Conservation (phyloP, 1,284 basidiomycete species). For the Melanopsichium pennsylvanicum region DNA sequence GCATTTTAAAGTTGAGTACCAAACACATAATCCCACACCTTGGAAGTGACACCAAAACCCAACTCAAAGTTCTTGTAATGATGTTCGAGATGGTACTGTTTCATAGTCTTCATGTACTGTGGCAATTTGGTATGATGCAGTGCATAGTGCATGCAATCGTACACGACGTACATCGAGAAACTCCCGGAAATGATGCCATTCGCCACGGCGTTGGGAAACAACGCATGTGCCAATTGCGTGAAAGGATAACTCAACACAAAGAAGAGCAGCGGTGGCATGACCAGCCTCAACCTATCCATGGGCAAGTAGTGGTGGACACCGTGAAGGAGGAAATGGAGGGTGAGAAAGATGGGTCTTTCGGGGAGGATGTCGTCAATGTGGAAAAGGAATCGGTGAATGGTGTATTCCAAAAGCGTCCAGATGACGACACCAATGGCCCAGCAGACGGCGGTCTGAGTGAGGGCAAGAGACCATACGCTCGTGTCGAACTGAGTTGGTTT, state of each 20-base stretch:
- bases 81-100: conserved; percentile 97
- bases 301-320: conserved; percentile 98
- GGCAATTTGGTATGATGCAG: conserved; percentile 72
- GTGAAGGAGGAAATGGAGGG: conserved; percentile 90
- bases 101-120: conserved; percentile 86
- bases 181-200: conserved; percentile 93
- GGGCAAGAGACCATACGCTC: conserved; percentile 28
- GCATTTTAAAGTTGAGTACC: conserved; percentile 71
- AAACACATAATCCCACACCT: conserved; percentile 94
- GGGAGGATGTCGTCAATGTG: conserved; percentile 92
- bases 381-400: conserved; percentile 96
- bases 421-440: conserved; percentile 85
- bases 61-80: conserved; percentile 89
- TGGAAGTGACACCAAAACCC: conserved; percentile 94
- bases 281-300: conserved; percentile 84
- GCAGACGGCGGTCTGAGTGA: conserved; percentile 68
- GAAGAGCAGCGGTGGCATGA: conserved; percentile 96
- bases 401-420: conserved; percentile 96
- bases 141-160: conserved; percentile 66
- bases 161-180: conserved; percentile 83
- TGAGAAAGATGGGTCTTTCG: conserved; percentile 80
- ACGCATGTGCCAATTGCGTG: conserved; percentile 80
- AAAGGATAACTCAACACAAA: conserved; percentile 81
- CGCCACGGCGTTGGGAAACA: conserved; percentile 84
- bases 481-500: conserved; percentile 65